These are phyloP conservation scores for Diplosphaera chodatii DNA, from an alignment of 139 green algal species.

Conservation along the genomic window DNA sequence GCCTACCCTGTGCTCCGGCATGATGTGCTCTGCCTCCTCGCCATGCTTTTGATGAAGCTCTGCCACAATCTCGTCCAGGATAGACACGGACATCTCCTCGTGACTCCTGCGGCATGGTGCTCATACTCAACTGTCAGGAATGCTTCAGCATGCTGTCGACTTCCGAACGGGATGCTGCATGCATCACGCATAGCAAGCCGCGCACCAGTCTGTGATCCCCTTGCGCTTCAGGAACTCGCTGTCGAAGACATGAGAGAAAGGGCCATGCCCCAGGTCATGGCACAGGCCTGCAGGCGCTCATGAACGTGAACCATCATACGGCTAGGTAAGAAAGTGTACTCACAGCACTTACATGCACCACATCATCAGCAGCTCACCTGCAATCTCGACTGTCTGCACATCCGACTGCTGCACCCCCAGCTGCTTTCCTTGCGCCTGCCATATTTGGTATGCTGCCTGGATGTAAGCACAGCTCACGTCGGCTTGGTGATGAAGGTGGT, in stretches of 20 bases:
- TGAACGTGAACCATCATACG: too few species aligned
- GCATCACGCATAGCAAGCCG: too few species aligned
- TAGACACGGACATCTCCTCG: conserved; percentile 57
- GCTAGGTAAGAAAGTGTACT: too few species aligned
- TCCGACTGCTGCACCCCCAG: conserved; percentile 49
- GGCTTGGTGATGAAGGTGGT: too few species aligned
- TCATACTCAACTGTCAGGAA: neutral
- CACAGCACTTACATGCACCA: too few species aligned
- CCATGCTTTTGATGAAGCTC: conserved; percentile 19
- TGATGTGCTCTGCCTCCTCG: neutral
- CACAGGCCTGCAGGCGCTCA: conserved; percentile 61
- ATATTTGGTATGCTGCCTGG: conserved; percentile 24
- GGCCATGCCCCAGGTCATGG: conserved; percentile 91
- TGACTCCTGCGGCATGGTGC: conserved; percentile 47
- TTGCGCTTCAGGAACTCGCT: conserved; percentile 54
- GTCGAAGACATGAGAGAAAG: conserved; percentile 88
- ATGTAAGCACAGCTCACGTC: neutral
- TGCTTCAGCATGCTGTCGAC: neutral
- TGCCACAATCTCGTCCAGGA: conserved; percentile 63
- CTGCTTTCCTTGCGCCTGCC: conserved; percentile 30
- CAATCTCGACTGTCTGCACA: conserved; percentile 43
- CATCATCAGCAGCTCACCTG: too few species aligned
- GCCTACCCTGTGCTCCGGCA: neutral
- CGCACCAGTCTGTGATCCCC: conserved; percentile 37
- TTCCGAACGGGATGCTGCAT: too few species aligned